These are phyloP conservation scores for Epichloe brachyelytri DNA, from an alignment of 2,329 filamentous ascomycete species.

Conservation along the genomic window DNA sequence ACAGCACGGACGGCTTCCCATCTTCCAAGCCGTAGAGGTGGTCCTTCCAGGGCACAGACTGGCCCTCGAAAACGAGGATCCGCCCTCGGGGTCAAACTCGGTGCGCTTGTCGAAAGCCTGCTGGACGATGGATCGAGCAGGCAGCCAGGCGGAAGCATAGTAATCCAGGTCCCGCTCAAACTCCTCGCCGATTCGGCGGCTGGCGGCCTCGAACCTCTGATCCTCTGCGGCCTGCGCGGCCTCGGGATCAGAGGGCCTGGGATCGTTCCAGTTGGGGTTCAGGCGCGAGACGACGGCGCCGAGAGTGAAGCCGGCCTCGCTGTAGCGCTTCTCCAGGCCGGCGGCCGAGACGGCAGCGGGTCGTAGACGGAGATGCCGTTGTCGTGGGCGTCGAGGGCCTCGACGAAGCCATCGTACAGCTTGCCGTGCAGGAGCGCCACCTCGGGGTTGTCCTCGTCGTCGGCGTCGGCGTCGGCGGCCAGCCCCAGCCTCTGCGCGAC, in stretches of 20 bases:
- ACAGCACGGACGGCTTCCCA: constrained; percentile 50
- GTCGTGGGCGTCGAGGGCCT: constrained; percentile 94
- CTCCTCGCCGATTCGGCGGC: constrained; percentile 73
- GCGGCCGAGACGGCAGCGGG: constrained; percentile 50
- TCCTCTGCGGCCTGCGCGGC: constrained; percentile 65
- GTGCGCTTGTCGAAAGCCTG: constrained; percentile 58
- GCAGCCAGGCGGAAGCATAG: constrained; percentile 68
- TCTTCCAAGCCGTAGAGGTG: constrained; percentile 82
- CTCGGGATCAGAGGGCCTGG: constrained; percentile 33
- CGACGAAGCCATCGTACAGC: constrained; percentile 85
- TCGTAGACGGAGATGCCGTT: constrained; percentile 86
- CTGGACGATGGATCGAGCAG: constrained; percentile 68
- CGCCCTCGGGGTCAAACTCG: constrained; percentile 58
- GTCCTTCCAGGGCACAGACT: constrained; percentile 88
- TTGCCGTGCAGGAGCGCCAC: constrained; percentile 71
- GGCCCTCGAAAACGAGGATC: constrained; percentile 64
- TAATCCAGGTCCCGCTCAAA: constrained; percentile 73
- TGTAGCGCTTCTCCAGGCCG: constrained; percentile 70
- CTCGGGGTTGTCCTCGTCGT: constrained; percentile 48
- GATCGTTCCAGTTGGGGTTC: constrained; percentile 73
- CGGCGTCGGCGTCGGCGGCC: not conserved
- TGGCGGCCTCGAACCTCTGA: constrained; percentile 63
- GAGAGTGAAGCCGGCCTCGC: constrained; percentile 69
- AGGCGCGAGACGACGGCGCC: constrained; percentile 70
- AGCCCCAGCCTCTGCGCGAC: constrained; percentile 41